Evolutionary conservation across 2,329 filamentous ascomycete genomes (phyloP), one percentile per base, ranked within the genome.

Genomic region (Claviceps quebecensis): DNA sequence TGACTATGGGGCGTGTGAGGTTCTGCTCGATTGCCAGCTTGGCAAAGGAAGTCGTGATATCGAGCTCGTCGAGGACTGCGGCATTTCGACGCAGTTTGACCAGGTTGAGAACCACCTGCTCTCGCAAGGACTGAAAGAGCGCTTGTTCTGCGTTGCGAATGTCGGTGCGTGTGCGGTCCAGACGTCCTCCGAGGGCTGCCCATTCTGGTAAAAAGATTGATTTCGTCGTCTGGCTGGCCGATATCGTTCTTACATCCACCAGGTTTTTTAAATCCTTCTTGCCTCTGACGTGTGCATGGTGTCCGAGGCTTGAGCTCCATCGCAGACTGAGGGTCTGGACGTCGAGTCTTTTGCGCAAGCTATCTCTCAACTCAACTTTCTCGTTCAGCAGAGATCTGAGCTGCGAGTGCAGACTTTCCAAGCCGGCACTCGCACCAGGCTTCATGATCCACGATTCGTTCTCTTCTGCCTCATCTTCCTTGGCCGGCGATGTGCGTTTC

Each of bases 221-320:
- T 36, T 84, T 80, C 0, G 93, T 96, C 11, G 81, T 84, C 58
- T 88, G 93, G 58, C 85, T 91, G 2, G 87, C 84, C 36, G 83
- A 85, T 48, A 97, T 76, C 11, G 63, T 70, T 62, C 62, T 58
- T 22, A 68, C 56, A 45, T 64, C 55, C 26, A 56, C 46, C 11
- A 68, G 54, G 39, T 59, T 62, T 19, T 68, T 69, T 45, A 77
- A 71, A 59, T 93, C 85, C 64, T 86, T 90, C 9, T 1, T 34
- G 37, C 88, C 88, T 66, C 84, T 93, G 59, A 97, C 78, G 63
- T 97, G 90, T 59, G 86, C 90, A 61, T 95, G 86, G 64, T 98
- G 87, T 8, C 93, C 91, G 2, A 95, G 75, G 14, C 83, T 84
- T 0, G 91, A 85, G 1, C 84, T 88, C 86, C 89, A 97, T 59